phyloP scores from a whole-genome alignment of 306 rosid species.

The Malus domestica region DNA sequence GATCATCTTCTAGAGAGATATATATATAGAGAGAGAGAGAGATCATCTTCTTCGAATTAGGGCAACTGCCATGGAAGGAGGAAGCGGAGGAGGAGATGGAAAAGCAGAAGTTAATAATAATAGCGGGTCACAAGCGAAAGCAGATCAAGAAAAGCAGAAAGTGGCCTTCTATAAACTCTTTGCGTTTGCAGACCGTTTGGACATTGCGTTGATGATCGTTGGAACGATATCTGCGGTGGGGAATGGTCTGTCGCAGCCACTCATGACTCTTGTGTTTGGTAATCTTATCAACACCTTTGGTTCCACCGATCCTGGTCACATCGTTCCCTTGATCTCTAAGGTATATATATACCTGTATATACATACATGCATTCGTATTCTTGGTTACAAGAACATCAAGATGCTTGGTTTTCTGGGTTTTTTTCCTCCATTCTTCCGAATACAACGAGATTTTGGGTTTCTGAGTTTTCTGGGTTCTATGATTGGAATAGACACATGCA shows the following conservation, averaged over 20 bases:
- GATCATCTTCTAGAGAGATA: too few species aligned
- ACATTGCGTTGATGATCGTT: conserved; percentile 39
- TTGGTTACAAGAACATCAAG: neutral
- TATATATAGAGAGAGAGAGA: neutral
- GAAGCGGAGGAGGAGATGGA: neutral
- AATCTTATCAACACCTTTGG: conserved; percentile 56
- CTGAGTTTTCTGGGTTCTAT: neutral
- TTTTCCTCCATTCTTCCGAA: too few species aligned
- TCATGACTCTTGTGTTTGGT: conserved; percentile 64
- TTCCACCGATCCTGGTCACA: conserved; percentile 13
- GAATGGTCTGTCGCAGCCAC: conserved; percentile 59
- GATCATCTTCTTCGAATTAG: too few species aligned
- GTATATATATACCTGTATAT: conserved; percentile 12
- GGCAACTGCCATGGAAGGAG: neutral
- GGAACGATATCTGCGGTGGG: conserved; percentile 47
- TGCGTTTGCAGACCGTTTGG: conserved; percentile 50
- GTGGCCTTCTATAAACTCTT: conserved; percentile 60
- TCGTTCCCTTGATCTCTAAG: conserved; percentile 43
- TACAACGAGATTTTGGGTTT: too few species aligned
- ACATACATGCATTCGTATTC: neutral
- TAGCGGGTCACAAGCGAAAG: neutral
- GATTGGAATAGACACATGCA: too few species aligned
- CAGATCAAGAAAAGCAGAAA: conserved; percentile 12
- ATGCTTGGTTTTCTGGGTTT: neutral
- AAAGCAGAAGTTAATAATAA: neutral